Base-by-base conservation (phyloP, 257 asterid genomes). In the Asclepias syriaca region DNA sequence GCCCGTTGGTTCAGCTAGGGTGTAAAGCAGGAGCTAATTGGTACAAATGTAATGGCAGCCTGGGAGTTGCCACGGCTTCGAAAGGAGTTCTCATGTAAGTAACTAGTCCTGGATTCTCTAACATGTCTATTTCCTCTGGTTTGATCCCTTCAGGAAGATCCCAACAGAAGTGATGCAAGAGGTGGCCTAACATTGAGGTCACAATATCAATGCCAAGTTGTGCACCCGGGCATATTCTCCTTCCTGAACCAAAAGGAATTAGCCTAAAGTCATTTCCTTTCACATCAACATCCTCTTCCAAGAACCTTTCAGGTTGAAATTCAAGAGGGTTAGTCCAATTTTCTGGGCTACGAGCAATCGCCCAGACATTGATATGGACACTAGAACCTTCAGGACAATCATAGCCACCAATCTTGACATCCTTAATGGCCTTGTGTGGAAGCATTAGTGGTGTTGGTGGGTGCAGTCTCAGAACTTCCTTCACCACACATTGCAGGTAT, bases 131-230 rank as follows among this genome's bases (percentile, higher is more conserved):
- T 34, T 63, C 68, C 27, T 63, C 68, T 63, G 27, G 68, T 24
- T 63, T 63, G 24, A 16, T 8, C 9, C 68, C 68, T 34, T 63
- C 24, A 63, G 68, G 27, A 63, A 63, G 68, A 18, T 4, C 19
- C 67, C 65, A 59, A 14, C 13, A 10, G 74, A 91, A 91, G 68
- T 85, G 92, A 77, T 89, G 97, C 88, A 91, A 60, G 6, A 91
- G 86, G 53, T 84, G 88, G 50, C 91, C 96, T 49, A 86, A 83
- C 95, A 89, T 85, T 11, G 96, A 89, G 1, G 90, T 81, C 12
- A 87, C 97, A 88, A 87, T 70, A 72, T 86, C 85, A 72, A 87
- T 85, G 12, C 89, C 96, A 5, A 91, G 71, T 55, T 87, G 92
- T 19, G 94, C 94, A 32, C 92, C 97, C 0, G 96, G 90, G 43